Conservation (phyloP, 805 yeast genomes). For the Cyberlindnera sargentensis region DNA sequence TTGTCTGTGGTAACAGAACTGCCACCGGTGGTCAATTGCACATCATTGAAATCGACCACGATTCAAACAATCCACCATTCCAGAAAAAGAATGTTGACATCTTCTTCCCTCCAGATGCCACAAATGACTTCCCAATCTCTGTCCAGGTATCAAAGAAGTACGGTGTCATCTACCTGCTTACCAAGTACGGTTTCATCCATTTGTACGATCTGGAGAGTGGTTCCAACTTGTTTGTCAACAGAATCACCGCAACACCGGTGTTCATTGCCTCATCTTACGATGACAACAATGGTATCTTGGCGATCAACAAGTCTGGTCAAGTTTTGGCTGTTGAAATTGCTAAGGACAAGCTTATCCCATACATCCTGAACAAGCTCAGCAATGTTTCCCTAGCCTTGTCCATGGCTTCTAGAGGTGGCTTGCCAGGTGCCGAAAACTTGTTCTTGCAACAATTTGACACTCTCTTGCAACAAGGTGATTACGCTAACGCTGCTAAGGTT, state of each 20-base stretch:
- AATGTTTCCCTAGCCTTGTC: slow-evolving; percentile 83
- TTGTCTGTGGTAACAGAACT: slow-evolving; percentile 87
- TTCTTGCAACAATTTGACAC: slow-evolving; percentile 89
- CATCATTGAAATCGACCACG: slow-evolving; percentile 94
- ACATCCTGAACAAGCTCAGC: slow-evolving; percentile 77
- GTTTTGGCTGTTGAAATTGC: slow-evolving; percentile 89
- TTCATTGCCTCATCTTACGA: slow-evolving; percentile 79
- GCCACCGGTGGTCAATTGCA: slow-evolving; percentile 76
- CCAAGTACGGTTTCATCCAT: slow-evolving; percentile 95
- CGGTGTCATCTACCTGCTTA: slow-evolving; percentile 82
- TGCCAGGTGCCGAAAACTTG: slow-evolving; percentile 94
- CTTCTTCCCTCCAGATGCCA: slow-evolving; percentile 94
- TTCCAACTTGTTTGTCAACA: slow-evolving; percentile 85
- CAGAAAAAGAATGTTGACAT: slow-evolving; percentile 86
- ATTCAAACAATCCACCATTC: slow-evolving; percentile 76
- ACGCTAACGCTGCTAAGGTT: slow-evolving; percentile 87
- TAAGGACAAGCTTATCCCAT: slow-evolving; percentile 78
- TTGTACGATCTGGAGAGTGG: slow-evolving; percentile 92
- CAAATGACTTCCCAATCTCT: slow-evolving; percentile 93
- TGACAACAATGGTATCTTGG: slow-evolving; percentile 74
- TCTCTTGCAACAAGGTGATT: slow-evolving; percentile 77
- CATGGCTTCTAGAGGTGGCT: slow-evolving; percentile 90
- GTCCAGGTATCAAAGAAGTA: slow-evolving; percentile 78
- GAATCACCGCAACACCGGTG: slow-evolving; percentile 93
- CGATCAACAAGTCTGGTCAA: slow-evolving; percentile 93